Percentiles rank a stretch among this genome's conserved stretches.
These are phyloP conservation scores for Yamadazyma ubonensis DNA, from an alignment of 805 yeast species.

Conservation along the genomic window DNA sequence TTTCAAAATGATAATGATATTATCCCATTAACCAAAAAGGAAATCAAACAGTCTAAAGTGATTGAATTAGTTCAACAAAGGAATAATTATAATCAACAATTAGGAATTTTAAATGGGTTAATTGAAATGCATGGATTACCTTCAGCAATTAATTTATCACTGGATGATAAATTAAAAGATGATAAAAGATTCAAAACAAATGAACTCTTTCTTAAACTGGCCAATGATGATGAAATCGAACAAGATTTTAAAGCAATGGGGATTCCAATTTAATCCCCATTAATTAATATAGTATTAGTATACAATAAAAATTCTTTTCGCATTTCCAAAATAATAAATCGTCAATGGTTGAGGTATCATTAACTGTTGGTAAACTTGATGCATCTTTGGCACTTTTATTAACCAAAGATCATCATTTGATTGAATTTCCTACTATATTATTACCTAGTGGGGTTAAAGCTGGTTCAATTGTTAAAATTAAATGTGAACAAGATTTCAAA, in stretches of 20 bases:
- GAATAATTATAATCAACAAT: slow-evolving; percentile 62
- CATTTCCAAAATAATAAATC: not conserved
- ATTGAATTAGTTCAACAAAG: slow-evolving; percentile 59
- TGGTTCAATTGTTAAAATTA: slow-evolving; percentile 86
- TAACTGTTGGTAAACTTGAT: slow-evolving; percentile 94
- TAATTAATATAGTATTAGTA: too few species aligned
- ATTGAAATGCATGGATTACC: slow-evolving; percentile 74
- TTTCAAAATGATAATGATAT: not conserved
- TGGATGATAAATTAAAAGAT: slow-evolving; percentile 20
- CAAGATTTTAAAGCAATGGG: slow-evolving; percentile 75
- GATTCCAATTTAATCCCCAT: slow-evolving; percentile 25
- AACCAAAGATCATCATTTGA: slow-evolving; percentile 88
- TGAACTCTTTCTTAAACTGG: slow-evolving; percentile 49
- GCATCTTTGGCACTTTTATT: slow-evolving; percentile 89
- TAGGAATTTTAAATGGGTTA: slow-evolving; percentile 69
- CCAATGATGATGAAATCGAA: slow-evolving; percentile 68
- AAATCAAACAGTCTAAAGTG: slow-evolving; percentile 34
- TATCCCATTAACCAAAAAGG: slow-evolving; percentile 28
- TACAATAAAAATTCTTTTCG: too few species aligned
- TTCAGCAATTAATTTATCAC: slow-evolving; percentile 57
- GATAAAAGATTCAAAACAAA: slow-evolving; percentile 4
- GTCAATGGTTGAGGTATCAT: slow-evolving; percentile 79
- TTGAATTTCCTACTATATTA: slow-evolving; percentile 94
- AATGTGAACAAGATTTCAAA: slow-evolving; percentile 72
- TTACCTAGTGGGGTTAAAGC: slow-evolving; percentile 88